Evolutionary conservation across 2,329 filamentous ascomycete genomes (phyloP), one percentile per base, ranked within the genome.

Genomic region (Chrysoporthe puriensis): DNA sequence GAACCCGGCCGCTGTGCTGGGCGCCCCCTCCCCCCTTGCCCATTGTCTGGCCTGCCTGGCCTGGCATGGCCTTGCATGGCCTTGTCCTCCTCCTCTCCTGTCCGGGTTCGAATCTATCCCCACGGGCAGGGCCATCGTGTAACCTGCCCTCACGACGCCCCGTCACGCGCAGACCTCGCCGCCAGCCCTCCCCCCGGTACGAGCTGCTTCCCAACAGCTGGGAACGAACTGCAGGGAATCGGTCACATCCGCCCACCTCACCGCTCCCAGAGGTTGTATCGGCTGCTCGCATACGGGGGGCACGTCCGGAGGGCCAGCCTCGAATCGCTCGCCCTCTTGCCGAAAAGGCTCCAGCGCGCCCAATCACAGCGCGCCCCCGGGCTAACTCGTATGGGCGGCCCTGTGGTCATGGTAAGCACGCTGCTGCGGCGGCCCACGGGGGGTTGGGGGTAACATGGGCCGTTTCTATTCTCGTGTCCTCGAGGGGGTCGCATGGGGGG

Each of bases 251-350:
- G 32, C 13, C 2, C 48, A 32, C n/a, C 48, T 43, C 36, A 36
- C 62, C 48, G 34, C 62, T 34, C 34, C 48, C n/a, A 3, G n/a
- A 36, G 18, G 13, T 5, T 44, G 48, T 48, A 52, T 63, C 62
- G 50, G 50, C 62, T 63, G 36, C 50, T 56, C 62, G 56, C 62
- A 56, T 63, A 21, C 6, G 26, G 26, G 14, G 32, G 9, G 43
- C 44, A 62, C 6, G 4, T 50, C 43, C 44, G 9, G 43, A 34
- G 59, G 34, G 59, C 32, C 59, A 50, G 14, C 44, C 26, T 36
- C 43, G 44, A 62, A 26, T 36, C 59, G 36, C 21, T 21, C 16
- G 26, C 21, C 6, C 32, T 34, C 14, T 54, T 32, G 26, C 50
- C 50, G 11, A 5, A 16, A 11, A 32, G 3, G 50, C 36, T 9